These are phyloP conservation scores for Aeschynomene evenia DNA, from an alignment of 306 rosid genomes.

Conservation along the genomic window DNA sequence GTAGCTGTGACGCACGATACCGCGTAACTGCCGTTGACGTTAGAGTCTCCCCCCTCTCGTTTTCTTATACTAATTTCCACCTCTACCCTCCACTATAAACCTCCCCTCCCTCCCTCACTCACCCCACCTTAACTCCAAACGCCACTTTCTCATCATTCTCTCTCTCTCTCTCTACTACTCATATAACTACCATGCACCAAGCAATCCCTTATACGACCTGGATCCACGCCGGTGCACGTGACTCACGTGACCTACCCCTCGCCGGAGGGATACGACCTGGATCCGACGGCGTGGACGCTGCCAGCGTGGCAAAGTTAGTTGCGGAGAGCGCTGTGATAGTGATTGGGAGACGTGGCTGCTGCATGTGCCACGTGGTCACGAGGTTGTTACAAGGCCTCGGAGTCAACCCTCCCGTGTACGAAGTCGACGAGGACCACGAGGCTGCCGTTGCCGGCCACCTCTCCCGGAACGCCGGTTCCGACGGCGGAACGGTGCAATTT, in stretches of 20 bases:
- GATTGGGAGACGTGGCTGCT: slow-evolving; percentile 72
- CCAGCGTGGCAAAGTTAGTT: slow-evolving; percentile 35
- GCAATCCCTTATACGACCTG: slow-evolving; percentile 64
- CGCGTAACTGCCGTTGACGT: slow-evolving; percentile 74
- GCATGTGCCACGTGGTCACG: slow-evolving; percentile 84
- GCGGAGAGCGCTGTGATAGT: slow-evolving; percentile 73
- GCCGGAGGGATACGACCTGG: not conserved
- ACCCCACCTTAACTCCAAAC: not conserved
- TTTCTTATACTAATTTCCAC: slow-evolving; percentile 27
- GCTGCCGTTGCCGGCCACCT: slow-evolving; percentile 40
- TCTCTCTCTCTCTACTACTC: not conserved
- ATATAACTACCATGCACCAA: slow-evolving; percentile 56
- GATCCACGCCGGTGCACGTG: slow-evolving; percentile 26
- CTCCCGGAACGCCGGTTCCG: not conserved
- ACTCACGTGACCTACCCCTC: slow-evolving; percentile 12
- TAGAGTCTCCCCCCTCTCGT: slow-evolving; percentile 24
- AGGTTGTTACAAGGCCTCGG: slow-evolving; percentile 78
- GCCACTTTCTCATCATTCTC: not conserved
- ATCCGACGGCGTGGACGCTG: not conserved
- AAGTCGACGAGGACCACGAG: slow-evolving; percentile 61
- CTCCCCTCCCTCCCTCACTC: not conserved
- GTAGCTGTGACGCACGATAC: slow-evolving; percentile 47
- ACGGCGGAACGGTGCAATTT: slow-evolving; percentile 41
- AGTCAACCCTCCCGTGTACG: slow-evolving; percentile 70
- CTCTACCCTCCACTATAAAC: not conserved